phyloP scores from a whole-genome alignment of 148 eudicot species.

The Camellia sinensis region DNA sequence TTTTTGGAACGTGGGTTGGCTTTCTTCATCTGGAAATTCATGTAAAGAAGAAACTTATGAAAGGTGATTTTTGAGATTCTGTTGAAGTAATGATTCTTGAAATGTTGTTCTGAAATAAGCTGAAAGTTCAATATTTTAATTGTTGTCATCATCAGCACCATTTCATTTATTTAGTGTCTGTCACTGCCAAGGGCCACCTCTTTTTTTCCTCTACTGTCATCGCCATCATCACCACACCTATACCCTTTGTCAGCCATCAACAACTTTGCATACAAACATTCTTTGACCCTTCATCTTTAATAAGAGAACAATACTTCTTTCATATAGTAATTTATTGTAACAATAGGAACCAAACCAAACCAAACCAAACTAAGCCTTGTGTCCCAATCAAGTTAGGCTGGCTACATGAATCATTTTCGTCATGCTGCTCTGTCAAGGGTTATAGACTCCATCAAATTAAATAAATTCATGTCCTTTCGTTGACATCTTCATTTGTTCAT shows the following conservation, averaged over 20 bases:
- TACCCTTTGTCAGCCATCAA: background rate
- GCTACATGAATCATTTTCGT: too few species aligned
- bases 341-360: too few species aligned
- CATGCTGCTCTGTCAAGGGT: too few species aligned
- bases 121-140: background rate
- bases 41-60: conserved; percentile 82
- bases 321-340: background rate
- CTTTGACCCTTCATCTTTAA: too few species aligned
- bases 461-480: too few species aligned
- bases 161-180: conserved; percentile 8
- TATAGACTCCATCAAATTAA: too few species aligned
- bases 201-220: background rate
- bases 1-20: conserved; percentile 78
- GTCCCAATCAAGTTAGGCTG: too few species aligned
- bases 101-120: background rate
- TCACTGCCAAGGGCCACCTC: background rate
- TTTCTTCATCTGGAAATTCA: conserved; percentile 90
- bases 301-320: background rate
- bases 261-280: background rate
- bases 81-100: background rate
- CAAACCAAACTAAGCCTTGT: too few species aligned
- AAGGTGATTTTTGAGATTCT: conserved; percentile 38
- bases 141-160: conserved; percentile 6
- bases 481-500: too few species aligned
- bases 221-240: background rate